A percentile compares a stretch with the other conserved stretches of the same genome.
These are phyloP conservation scores for Dactylellina sp. DNA, from an alignment of 2,329 filamentous ascomycete genomes.

Conservation along the genomic window DNA sequence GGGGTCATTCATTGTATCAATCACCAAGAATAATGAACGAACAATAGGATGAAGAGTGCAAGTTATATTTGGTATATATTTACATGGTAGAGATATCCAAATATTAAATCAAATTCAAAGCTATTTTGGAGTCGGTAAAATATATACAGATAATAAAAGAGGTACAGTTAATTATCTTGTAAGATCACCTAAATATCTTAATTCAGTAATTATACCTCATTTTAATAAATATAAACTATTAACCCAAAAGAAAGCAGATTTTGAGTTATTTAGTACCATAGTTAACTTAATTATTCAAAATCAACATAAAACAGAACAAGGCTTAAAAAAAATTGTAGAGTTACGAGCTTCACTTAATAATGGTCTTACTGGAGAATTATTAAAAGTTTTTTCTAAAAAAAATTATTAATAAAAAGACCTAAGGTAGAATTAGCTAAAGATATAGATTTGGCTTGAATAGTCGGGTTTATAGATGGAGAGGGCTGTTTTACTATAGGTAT, in stretches of 20 bases:
- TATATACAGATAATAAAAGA: background rate
- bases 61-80: background rate
- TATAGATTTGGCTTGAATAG: background rate
- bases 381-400: background rate
- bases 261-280: background rate
- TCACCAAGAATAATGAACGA: background rate
- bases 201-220: background rate
- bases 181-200: too few relatives aligned
- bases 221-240: background rate
- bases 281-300: background rate
- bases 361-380: background rate
- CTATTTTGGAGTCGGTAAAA: constrained; percentile 4
- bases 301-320: background rate
- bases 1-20: background rate
- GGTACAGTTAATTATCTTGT: too few relatives aligned
- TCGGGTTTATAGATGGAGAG: background rate
- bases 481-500: background rate
- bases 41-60: background rate
- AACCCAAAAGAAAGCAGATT: background rate
- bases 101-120: background rate
- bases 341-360: background rate
- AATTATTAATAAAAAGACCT: background rate
- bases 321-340: background rate
- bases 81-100: constrained; percentile 13
- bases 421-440: background rate